Evolutionary conservation across 768 basidiomycete species (phyloP).

Genomic region (Russula sp.): DNA sequence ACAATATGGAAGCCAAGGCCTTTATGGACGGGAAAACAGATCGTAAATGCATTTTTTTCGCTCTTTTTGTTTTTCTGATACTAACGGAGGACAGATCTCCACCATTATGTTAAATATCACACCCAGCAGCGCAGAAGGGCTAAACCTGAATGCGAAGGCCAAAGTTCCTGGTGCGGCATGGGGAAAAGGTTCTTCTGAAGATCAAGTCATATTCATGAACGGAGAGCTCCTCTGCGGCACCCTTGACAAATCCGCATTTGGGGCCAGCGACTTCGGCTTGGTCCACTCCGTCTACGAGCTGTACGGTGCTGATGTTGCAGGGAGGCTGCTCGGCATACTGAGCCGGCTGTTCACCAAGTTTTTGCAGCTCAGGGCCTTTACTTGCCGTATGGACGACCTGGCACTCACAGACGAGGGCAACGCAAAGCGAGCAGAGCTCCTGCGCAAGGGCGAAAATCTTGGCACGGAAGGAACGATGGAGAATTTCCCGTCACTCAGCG

Average conservation of each 20-base stretch:
- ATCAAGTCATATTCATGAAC: conserved; percentile 84
- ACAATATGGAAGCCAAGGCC: conserved; percentile 88
- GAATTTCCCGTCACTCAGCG: conserved; percentile 74
- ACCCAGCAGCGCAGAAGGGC: conserved; percentile 69
- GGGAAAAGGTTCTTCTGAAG: conserved; percentile 76
- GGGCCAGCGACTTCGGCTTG: conserved; percentile 92
- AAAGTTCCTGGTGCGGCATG: conserved; percentile 88
- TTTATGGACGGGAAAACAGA: conserved; percentile 97
- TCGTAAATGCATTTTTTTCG: conserved; percentile 50
- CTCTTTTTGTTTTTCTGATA: neutral
- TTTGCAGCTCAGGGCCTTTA: conserved; percentile 94
- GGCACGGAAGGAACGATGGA: conserved; percentile 89
- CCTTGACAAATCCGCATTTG: conserved; percentile 96
- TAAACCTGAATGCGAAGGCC: conserved; percentile 81
- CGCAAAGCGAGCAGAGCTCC: conserved; percentile 58
- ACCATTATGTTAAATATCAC: conserved; percentile 92
- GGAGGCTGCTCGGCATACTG: conserved; percentile 87
- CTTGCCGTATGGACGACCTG: conserved; percentile 98
- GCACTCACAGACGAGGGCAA: conserved; percentile 84
- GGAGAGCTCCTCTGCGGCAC: conserved; percentile 93
- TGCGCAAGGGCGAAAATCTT: conserved; percentile 62
- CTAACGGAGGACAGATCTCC: conserved; percentile 61
- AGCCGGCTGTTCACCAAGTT: conserved; percentile 96
- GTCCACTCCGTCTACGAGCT: conserved; percentile 97
- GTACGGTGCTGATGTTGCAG: conserved; percentile 87